Conservation (phyloP, 2,329 filamentous ascomycete genomes). For the Nothophoma quercina region DNA sequence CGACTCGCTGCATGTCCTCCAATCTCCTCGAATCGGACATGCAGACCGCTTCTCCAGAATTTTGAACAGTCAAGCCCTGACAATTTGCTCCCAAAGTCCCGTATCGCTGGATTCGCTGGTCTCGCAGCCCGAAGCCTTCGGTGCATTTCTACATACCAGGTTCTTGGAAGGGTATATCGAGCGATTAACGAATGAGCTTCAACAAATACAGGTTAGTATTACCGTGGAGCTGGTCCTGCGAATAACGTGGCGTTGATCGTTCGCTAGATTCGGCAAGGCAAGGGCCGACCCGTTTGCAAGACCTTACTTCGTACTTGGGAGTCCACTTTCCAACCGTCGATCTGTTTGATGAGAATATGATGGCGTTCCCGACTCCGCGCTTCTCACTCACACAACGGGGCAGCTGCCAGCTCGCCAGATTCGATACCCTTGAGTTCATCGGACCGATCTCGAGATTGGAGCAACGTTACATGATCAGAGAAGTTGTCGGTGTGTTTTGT, state of each 20-base stretch:
- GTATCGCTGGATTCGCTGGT: background rate
- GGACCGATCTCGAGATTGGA: constrained; percentile 8
- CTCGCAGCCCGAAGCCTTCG: background rate
- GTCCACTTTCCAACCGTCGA: background rate
- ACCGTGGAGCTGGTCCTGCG: background rate
- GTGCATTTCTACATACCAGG: constrained; percentile 10
- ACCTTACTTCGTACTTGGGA: background rate
- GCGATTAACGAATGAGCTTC: background rate
- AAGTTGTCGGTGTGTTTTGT: constrained; percentile 16
- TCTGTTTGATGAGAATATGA: background rate
- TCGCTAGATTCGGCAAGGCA: constrained; percentile 9
- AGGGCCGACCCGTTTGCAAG: constrained; percentile 17
- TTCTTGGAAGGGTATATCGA: background rate
- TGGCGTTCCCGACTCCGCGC: background rate
- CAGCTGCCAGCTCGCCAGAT: background rate
- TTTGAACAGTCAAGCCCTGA: background rate
- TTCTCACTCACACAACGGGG: background rate
- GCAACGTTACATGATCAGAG: constrained; percentile 17
- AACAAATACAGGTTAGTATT: background rate
- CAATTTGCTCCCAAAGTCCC: background rate
- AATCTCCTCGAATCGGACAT: background rate
- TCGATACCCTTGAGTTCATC: background rate
- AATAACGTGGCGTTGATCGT: constrained; percentile 7
- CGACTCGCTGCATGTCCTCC: background rate
- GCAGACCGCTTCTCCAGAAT: constrained; percentile 9